Evolutionary conservation across 805 yeast genomes (phyloP).

Genomic region (Suhomyces canberraensis): DNA sequence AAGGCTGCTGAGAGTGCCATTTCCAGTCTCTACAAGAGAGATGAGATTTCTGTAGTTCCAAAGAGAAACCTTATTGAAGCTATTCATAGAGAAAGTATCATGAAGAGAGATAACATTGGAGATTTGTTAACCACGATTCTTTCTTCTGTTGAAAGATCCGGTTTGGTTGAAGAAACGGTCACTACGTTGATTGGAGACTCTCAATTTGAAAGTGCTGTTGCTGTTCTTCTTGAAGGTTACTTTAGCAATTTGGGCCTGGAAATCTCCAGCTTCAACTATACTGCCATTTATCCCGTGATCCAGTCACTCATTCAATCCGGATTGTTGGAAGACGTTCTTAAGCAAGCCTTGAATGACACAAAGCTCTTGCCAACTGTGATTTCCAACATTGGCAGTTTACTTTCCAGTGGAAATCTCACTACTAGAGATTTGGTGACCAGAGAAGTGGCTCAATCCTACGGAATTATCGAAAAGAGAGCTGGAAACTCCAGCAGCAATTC

Average conservation of each 20-base stretch:
- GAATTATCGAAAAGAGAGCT: neutral
- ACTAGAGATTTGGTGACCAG: slow-evolving; percentile 5
- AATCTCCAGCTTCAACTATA: slow-evolving; percentile 14
- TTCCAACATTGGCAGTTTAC: slow-evolving; percentile 18
- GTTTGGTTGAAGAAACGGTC: slow-evolving; percentile 23
- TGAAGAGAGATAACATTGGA: slow-evolving; percentile 28
- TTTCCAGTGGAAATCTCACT: slow-evolving; percentile 13
- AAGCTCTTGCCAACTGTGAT: slow-evolving; percentile 21
- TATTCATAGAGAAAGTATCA: neutral
- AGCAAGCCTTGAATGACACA: slow-evolving; percentile 20
- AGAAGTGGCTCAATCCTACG: slow-evolving; percentile 2
- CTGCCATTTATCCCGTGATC: slow-evolving; percentile 17
- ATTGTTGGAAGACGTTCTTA: slow-evolving; percentile 20
- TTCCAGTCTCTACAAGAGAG: slow-evolving; percentile 9
- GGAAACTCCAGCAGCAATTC: slow-evolving; percentile 1
- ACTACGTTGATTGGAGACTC: slow-evolving; percentile 20
- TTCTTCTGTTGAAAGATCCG: slow-evolving; percentile 24
- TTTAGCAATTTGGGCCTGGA: slow-evolving; percentile 18
- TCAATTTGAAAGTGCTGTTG: slow-evolving; percentile 23
- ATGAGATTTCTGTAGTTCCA: neutral
- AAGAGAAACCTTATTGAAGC: neutral
- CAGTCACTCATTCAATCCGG: slow-evolving; percentile 20
- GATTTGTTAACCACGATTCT: slow-evolving; percentile 29
- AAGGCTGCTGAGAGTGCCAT: slow-evolving; percentile 9
- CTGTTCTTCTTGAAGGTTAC: slow-evolving; percentile 20